Evolutionary conservation across 768 basidiomycete genomes (phyloP).

Genomic region (Tulasnella sp.): DNA sequence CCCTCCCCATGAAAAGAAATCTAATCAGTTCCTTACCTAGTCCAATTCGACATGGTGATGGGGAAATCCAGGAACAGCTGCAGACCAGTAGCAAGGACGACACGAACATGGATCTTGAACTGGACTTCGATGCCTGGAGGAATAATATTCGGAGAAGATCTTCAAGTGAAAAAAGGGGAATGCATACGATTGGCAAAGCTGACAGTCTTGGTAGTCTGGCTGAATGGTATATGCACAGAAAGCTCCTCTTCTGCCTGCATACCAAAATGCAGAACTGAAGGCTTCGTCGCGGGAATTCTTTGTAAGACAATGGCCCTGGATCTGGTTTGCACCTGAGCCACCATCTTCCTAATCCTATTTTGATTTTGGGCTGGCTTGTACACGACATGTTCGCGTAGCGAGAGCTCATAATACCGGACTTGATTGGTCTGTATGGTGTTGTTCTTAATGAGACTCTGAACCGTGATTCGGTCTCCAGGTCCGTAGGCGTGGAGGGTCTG

Average conservation of each 20-base stretch:
- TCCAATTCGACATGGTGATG: conserved; percentile 82
- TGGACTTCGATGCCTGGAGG: conserved; percentile 62
- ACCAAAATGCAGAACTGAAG: conserved; percentile 67
- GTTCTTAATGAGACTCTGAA: conserved; percentile 46
- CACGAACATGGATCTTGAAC: conserved; percentile 72
- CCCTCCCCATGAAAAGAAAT: not conserved
- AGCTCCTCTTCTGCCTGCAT: conserved; percentile 70
- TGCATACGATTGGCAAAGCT: conserved; percentile 63
- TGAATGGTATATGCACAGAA: conserved; percentile 60
- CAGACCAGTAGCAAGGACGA: conserved; percentile 64
- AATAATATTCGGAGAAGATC: conserved; percentile 29
- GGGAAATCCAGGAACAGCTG: conserved; percentile 72
- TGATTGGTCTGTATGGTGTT: conserved; percentile 64
- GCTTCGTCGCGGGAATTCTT: conserved; percentile 58
- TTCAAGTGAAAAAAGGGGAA: not conserved
- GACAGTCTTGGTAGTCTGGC: conserved; percentile 76
- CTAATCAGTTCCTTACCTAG: conserved; percentile 50
- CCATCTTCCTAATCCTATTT: conserved; percentile 48
- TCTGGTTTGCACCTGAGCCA: conserved; percentile 53
- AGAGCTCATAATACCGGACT: conserved; percentile 79
- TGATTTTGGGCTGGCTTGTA: conserved; percentile 53
- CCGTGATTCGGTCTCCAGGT: conserved; percentile 73
- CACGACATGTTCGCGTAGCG: conserved; percentile 70
- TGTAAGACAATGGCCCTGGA: conserved; percentile 59
- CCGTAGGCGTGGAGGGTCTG: conserved; percentile 77